Base-by-base conservation (phyloP, 768 basidiomycete species). In the Coprinellus micaceus region DNA sequence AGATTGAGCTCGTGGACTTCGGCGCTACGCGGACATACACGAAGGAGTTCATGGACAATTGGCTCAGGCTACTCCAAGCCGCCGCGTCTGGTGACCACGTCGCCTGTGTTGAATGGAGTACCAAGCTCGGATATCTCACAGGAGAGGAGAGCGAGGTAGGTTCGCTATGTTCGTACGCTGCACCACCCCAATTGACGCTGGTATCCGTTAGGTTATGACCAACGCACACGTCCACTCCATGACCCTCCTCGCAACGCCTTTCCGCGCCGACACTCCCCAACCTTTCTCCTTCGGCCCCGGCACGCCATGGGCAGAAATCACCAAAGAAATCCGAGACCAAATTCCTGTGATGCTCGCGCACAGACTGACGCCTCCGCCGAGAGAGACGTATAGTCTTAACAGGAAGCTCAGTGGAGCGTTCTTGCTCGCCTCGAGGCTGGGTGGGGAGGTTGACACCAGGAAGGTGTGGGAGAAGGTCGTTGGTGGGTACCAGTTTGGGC, bases 341-440 rank as follows among this genome's bases (percentile, higher is more conserved):
- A 98, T 99, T 45, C 95, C 96, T 0, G 75, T 89, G 52, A 98
- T 99, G 94, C 78, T 99, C 56, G 77, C 81, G 62, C 79, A 97
- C 64, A 78, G 95, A 47, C 77, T 97, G 26, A 94, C 93, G 0
- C 96, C 96, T 0, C 96, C 96, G 2, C 96, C 96, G 0, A 75
- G 83, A 56, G 95, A 98, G 73, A 98, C 96, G 1, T 98, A 98
- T 69, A 93, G 91, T 69, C 73, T 98, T 53, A 98, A 99, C 68
- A 88, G 90, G 65, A 94, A 93, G 77, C 63, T 93, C 65, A 91
- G 90, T 59, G 90, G 91, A 0, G 83, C 87, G 4, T 92, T 93
- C 68, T 70, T 94, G 58, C 76, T 94, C 1, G 89, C 91, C 6
- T 82, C 89, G 21, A 79, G 89, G 52, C 72, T 98, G 22, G 79